Percentiles rank a stretch among this genome's conserved stretches.
Conservation (phyloP, 495 filamentous ascomycete genomes). For the Parathielavia appendiculata region DNA sequence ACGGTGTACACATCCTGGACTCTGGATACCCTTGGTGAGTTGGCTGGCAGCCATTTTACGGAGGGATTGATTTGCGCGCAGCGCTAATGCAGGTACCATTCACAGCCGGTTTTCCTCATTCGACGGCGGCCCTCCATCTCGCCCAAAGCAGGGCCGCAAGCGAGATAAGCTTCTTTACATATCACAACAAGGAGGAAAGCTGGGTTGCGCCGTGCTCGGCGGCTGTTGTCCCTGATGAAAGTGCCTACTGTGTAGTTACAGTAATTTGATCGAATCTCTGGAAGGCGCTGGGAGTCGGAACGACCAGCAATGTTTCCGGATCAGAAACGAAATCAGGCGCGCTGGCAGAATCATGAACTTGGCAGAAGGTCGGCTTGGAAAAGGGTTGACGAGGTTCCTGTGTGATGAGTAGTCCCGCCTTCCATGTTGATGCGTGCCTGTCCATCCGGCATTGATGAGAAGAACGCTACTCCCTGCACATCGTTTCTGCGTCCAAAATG, state of each 20-base stretch:
- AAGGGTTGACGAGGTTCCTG: too few species aligned
- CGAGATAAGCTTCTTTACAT: constrained; percentile 12
- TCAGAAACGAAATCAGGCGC: too few species aligned
- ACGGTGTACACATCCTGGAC: constrained; percentile 7
- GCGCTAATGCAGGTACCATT: constrained; percentile 25
- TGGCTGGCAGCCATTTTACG: background rate
- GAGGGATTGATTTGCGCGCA: background rate
- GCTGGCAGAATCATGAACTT: too few species aligned
- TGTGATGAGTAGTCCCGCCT: too few species aligned
- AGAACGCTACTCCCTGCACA: too few species aligned
- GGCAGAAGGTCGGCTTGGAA: too few species aligned
- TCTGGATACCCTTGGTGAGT: background rate
- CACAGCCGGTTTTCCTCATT: constrained; percentile 8
- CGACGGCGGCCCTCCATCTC: constrained; percentile 9
- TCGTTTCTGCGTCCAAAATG: too few species aligned
- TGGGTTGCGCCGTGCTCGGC: constrained; percentile 5
- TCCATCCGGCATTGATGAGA: too few species aligned
- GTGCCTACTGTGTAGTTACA: constrained; percentile 22
- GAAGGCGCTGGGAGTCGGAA: background rate
- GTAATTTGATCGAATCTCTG: background rate
- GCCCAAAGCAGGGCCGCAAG: background rate
- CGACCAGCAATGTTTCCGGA: too few species aligned
- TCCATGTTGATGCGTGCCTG: too few species aligned
- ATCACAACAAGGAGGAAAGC: background rate
- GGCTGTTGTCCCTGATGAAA: constrained; percentile 18